Conservation (phyloP, 2,329 filamentous ascomycete genomes). For the Ophiosphaerella herpotricha region DNA sequence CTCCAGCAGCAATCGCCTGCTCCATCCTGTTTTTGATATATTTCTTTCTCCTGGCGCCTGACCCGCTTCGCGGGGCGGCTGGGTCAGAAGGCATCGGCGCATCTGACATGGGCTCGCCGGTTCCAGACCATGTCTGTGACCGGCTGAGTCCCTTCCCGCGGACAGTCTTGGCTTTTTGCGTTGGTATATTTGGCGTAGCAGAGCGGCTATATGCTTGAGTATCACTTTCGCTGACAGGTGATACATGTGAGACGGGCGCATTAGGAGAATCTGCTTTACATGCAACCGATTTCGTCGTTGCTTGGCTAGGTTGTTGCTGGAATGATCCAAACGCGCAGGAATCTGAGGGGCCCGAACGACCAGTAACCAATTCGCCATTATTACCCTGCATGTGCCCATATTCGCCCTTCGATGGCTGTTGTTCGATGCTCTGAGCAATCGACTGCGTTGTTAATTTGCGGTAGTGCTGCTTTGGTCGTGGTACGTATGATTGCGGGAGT, state of each 20-base stretch:
- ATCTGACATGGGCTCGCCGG: slow-evolving; percentile 41
- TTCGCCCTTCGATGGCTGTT: slow-evolving; percentile 14
- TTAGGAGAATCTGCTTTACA: slow-evolving; percentile 27
- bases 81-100: slow-evolving; percentile 29
- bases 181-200: slow-evolving; percentile 26
- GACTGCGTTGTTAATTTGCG: slow-evolving; percentile 18
- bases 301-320: slow-evolving; percentile 3
- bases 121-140: slow-evolving; percentile 46
- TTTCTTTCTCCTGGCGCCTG: slow-evolving; percentile 68
- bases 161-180: slow-evolving; percentile 18
- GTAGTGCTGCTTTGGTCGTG: slow-evolving; percentile 21
- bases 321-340: slow-evolving; percentile 3
- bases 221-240: slow-evolving; percentile 24
- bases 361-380: slow-evolving; percentile 3
- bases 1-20: slow-evolving; percentile 70
- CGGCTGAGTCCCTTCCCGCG: slow-evolving; percentile 39
- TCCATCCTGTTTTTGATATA: slow-evolving; percentile 62
- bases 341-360: slow-evolving; percentile 3
- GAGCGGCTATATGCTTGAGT: slow-evolving; percentile 26
- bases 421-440: slow-evolving; percentile 28
- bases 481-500: slow-evolving; percentile 33
- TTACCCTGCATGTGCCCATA: slow-evolving; percentile 7
- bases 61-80: slow-evolving; percentile 48
- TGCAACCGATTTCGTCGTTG: slow-evolving; percentile 5
- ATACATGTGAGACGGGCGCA: slow-evolving; percentile 17